Evolutionary conservation across 1,284 basidiomycete species (phyloP), one percentile per base, ranked within the genome.

Genomic region (Afroboletus lepidellus): DNA sequence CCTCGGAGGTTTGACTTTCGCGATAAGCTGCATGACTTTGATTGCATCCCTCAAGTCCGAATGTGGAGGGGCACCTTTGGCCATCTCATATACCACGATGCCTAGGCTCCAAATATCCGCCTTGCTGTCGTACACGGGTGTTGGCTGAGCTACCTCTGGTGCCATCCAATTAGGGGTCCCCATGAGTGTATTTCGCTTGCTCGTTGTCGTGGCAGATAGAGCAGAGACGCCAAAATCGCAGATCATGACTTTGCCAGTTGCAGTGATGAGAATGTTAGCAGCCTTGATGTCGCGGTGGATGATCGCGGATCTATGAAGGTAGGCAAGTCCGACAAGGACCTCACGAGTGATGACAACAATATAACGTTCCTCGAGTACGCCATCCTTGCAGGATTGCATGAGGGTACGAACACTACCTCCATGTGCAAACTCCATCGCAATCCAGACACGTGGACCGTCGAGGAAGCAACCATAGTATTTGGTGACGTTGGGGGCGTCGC

Each of bases 81-180:
- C 84, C 86, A 98, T 94, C 71, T 98, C 95, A 64, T 92, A 97
- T 16, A 95, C 82, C 69, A 94, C 90, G 64, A 98, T 95, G 7
- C 95, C 95, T 52, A 98, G 72, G 62, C 92, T 94, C 95, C 95
- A 98, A 46, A 98, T 93, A 65, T 98, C 96, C 5, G 95, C 96
- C 65, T 94, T 93, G 29, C 90, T 88, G 64, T 98, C 95, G 69
- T 99, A 99, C 41, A 87, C 79, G 30, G 91, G 85, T 3, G 89
- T 85, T 36, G 87, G 85, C 56, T 93, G 90, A 16, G 96, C 91
- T 6, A 98, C 94, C 71, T 98, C 96, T 0, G 95, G 95, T 0
- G 95, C 95, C 96, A 98, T 98, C 95, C 95, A 98, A 68, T 96
- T 93, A 0, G 94, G 95, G 0, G 96, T 98, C 1, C 96, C 96